Conservation (phyloP, 306 rosid genomes). For the Lablab purpureus region DNA sequence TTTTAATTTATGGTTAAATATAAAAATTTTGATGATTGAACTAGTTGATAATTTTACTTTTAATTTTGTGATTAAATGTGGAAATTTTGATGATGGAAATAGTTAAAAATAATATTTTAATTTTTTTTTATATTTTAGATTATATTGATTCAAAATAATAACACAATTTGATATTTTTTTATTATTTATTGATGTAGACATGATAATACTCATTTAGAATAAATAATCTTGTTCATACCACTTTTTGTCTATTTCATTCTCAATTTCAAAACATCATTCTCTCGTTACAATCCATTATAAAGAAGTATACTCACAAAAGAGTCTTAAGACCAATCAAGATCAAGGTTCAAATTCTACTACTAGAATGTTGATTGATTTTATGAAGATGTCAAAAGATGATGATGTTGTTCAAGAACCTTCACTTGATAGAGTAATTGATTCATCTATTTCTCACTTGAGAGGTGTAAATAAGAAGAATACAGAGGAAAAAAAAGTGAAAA, state of each 20-base stretch:
- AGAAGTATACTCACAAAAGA: neutral
- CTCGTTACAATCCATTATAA: neutral
- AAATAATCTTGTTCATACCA: constrained; percentile 26
- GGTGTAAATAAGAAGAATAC: neutral
- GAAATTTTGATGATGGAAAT: constrained; percentile 34
- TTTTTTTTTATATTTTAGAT: constrained; percentile 33
- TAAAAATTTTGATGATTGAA: too few species aligned
- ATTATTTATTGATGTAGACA: constrained; percentile 34
- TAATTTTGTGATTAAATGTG: too few species aligned
- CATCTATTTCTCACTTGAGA: neutral
- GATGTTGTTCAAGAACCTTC: neutral
- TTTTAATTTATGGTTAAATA: too few species aligned
- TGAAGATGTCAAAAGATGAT: neutral
- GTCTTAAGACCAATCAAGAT: neutral
- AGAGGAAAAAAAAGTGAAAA: constrained; percentile 23
- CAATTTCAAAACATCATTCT: neutral
- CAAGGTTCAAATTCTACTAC: neutral
- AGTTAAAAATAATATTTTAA: constrained; percentile 5
- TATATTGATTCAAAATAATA: constrained; percentile 37
- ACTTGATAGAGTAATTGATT: neutral
- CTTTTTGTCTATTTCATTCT: neutral
- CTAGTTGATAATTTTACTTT: too few species aligned
- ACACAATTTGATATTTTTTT: constrained; percentile 48
- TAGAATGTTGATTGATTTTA: neutral
- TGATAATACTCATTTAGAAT: constrained; percentile 45